These are phyloP conservation scores for Dioscorea cayenensis DNA, from an alignment of 116 monocot species.

Conservation along the genomic window DNA sequence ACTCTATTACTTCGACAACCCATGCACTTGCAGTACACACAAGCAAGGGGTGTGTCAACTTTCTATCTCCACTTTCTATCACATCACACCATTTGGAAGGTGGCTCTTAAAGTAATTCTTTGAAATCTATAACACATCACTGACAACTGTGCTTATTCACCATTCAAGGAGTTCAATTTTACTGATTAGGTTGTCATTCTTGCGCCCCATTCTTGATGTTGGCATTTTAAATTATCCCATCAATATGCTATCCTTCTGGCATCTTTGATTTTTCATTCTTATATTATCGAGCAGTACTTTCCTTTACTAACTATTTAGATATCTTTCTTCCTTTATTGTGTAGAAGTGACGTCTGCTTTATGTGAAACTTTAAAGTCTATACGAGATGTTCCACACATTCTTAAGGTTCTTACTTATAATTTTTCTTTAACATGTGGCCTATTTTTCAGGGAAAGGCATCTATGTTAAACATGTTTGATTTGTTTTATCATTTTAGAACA, in stretches of 20 bases:
- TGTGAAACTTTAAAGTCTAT: slow-evolving; percentile 76
- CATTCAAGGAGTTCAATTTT: not conserved
- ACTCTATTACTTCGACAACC: too few species aligned
- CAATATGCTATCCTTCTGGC: slow-evolving; percentile 69
- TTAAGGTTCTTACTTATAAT: slow-evolving; percentile 47
- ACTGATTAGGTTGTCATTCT: slow-evolving; percentile 61
- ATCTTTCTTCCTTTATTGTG: slow-evolving; percentile 80
- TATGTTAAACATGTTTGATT: slow-evolving; percentile 82
- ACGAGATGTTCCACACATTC: slow-evolving; percentile 62
- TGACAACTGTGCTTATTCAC: not conserved
- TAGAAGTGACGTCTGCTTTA: slow-evolving; percentile 79
- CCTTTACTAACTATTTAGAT: slow-evolving; percentile 31
- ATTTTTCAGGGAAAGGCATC: slow-evolving; percentile 98
- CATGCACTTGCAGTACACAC: too few species aligned
- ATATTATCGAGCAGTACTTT: not conserved
- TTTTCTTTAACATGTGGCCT: not conserved
- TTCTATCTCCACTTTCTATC: too few species aligned
- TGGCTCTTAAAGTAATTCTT: slow-evolving; percentile 65
- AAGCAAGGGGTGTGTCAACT: too few species aligned
- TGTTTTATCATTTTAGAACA: not conserved
- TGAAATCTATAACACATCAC: slow-evolving; percentile 2
- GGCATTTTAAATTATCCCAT: slow-evolving; percentile 63
- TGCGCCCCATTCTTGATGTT: slow-evolving; percentile 81
- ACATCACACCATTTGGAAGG: slow-evolving; percentile 80
- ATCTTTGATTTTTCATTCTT: not conserved